Percentiles rank a stretch among this genome's conserved stretches.
Conservation (phyloP, 2,329 filamentous ascomycete species). For the Colletotrichum orchidophilum region DNA sequence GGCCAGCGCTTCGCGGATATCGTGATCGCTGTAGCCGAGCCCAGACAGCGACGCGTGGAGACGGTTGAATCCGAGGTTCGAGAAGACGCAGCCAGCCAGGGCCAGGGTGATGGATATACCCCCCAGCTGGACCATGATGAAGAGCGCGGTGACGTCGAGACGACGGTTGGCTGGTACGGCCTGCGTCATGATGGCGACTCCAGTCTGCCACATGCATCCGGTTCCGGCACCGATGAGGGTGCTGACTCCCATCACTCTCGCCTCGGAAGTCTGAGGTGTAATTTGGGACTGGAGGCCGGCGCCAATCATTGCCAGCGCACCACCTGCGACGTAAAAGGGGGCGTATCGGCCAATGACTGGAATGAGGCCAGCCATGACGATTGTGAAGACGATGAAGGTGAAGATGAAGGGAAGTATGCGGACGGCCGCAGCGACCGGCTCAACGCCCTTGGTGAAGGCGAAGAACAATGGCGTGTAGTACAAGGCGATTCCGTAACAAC, state of each 20-base stretch:
- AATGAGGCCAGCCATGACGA: conserved; percentile 50
- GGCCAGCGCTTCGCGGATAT: conserved; percentile 41
- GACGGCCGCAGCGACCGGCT: conserved; percentile 50
- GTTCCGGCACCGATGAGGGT: conserved; percentile 44
- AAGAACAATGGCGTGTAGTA: conserved; percentile 67
- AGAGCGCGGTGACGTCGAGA: conserved; percentile 43
- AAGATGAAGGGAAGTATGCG: conserved; percentile 54
- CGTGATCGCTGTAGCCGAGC: conserved; percentile 35
- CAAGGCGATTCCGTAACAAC: conserved; percentile 50
- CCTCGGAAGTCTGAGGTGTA: conserved; percentile 37
- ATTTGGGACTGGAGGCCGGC: conserved; percentile 41
- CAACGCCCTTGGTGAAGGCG: conserved; percentile 57
- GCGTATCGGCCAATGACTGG: conserved; percentile 49
- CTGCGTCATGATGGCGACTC: conserved; percentile 38
- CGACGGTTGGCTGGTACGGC: conserved; percentile 37
- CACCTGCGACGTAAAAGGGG: conserved; percentile 42
- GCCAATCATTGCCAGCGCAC: conserved; percentile 39
- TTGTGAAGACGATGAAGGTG: conserved; percentile 46
- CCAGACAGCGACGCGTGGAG: conserved; percentile 35
- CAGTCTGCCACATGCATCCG: conserved; percentile 44
- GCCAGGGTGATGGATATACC: conserved; percentile 40
- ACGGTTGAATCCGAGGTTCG: conserved; percentile 42
- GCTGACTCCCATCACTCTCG: conserved; percentile 43
- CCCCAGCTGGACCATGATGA: conserved; percentile 46
- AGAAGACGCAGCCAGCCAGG: conserved; percentile 42